These are phyloP conservation scores for Paramecium octaurelia DNA, from an alignment of 73 alveolate species.

Conservation along the genomic window DNA sequence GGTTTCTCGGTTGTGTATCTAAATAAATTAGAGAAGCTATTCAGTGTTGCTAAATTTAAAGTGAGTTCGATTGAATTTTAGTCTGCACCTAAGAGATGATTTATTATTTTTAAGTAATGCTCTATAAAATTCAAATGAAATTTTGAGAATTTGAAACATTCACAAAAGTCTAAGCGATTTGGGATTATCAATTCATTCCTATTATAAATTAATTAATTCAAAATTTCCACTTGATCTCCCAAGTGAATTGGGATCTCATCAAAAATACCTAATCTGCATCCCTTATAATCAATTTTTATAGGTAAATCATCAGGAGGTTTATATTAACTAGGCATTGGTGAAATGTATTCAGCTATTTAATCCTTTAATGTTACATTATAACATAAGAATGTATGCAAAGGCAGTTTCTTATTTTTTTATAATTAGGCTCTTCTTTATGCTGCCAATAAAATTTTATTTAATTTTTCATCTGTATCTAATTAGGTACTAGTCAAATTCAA, in stretches of 20 bases:
- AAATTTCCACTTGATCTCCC: background rate
- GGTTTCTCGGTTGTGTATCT: background rate
- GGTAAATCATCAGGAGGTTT: background rate
- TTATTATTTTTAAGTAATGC: background rate
- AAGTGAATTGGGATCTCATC: background rate
- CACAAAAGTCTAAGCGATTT: background rate
- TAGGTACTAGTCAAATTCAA: background rate
- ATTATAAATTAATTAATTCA: background rate
- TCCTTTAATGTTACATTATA: background rate
- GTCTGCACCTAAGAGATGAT: background rate
- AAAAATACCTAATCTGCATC: background rate
- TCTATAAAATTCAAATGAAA: slow-evolving; percentile 3
- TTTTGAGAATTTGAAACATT: background rate
- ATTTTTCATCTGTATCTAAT: background rate
- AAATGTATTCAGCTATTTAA: background rate
- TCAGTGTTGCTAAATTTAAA: background rate
- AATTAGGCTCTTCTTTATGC: background rate
- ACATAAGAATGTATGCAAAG: background rate
- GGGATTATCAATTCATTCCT: background rate
- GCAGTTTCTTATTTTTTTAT: background rate
- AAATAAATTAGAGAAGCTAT: background rate
- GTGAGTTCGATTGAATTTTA: background rate
- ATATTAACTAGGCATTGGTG: background rate
- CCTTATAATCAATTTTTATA: background rate
- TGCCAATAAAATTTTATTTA: background rate